Evolutionary conservation across 805 yeast species (phyloP).

Genomic region (Candida easanensis): DNA sequence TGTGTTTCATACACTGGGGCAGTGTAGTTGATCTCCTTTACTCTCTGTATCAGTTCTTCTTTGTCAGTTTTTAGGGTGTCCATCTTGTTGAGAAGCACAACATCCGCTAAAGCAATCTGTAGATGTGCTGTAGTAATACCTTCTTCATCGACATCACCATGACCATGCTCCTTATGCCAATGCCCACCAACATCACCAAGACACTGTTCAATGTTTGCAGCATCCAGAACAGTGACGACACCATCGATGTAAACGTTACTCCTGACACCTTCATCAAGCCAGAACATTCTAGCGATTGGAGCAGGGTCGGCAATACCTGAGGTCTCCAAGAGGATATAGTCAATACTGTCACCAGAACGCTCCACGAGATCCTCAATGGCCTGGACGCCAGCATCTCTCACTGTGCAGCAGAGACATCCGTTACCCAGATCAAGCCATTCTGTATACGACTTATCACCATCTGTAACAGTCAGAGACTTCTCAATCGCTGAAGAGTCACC

Average conservation of each 20-base stretch:
- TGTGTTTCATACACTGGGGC: slow-evolving; percentile 67
- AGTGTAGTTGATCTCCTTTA: slow-evolving; percentile 58
- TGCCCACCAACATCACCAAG: slow-evolving; percentile 73
- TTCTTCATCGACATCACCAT: slow-evolving; percentile 39
- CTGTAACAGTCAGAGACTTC: slow-evolving; percentile 70
- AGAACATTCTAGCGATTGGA: slow-evolving; percentile 94
- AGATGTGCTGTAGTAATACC: slow-evolving; percentile 77
- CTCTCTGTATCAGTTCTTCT: slow-evolving; percentile 34
- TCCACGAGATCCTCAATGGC: slow-evolving; percentile 88
- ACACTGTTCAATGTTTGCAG: slow-evolving; percentile 60
- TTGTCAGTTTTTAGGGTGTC: slow-evolving; percentile 46
- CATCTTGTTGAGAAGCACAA: slow-evolving; percentile 71
- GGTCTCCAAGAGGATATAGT: slow-evolving; percentile 89
- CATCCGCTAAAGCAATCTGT: slow-evolving; percentile 89
- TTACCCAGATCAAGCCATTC: slow-evolving; percentile 97
- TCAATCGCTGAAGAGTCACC: slow-evolving; percentile 91
- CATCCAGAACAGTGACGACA: slow-evolving; percentile 82
- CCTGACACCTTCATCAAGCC: slow-evolving; percentile 89
- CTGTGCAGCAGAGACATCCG: slow-evolving; percentile 96
- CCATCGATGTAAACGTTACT: slow-evolving; percentile 90
- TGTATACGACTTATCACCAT: slow-evolving; percentile 55
- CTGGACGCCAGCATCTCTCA: slow-evolving; percentile 89
- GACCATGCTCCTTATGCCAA: slow-evolving; percentile 51
- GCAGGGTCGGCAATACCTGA: slow-evolving; percentile 98
- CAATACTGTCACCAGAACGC: slow-evolving; percentile 68